A percentile compares a stretch with the other conserved stretches of the same genome.
phyloP scores from a whole-genome alignment of 768 basidiomycete species.

The Amanita rimosa region DNA sequence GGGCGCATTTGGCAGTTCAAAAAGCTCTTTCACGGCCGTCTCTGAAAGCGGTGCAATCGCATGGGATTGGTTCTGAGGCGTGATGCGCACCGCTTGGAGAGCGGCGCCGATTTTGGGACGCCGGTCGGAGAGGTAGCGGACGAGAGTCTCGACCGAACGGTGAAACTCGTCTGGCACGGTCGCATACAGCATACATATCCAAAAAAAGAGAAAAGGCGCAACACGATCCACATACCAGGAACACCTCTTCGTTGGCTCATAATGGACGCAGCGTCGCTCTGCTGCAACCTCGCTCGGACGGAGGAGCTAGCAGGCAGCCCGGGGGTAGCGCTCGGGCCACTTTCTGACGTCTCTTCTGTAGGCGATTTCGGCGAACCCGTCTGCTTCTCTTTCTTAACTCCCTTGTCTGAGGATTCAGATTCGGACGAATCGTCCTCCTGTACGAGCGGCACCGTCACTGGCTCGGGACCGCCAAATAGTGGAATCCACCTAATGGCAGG shows the following conservation, averaged over 20 bases:
- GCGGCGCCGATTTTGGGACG: slow-evolving; percentile 79
- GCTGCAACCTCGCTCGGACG: neutral
- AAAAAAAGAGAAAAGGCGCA: neutral
- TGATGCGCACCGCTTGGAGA: slow-evolving; percentile 57
- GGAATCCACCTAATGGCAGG: slow-evolving; percentile 66
- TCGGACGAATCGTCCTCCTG: slow-evolving; percentile 11
- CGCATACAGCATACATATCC: too few species aligned
- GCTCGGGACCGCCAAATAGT: slow-evolving; percentile 68
- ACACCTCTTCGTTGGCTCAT: slow-evolving; percentile 21
- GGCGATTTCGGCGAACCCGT: neutral
- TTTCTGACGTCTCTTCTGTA: neutral
- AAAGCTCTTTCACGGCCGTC: slow-evolving; percentile 62
- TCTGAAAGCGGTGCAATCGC: slow-evolving; percentile 61
- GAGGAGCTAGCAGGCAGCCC: neutral
- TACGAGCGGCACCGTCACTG: neutral
- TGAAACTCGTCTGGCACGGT: slow-evolving; percentile 39
- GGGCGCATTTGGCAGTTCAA: slow-evolving; percentile 66
- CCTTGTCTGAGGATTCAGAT: slow-evolving; percentile 5
- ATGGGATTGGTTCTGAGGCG: slow-evolving; percentile 56
- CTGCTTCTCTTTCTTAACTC: slow-evolving; percentile 8
- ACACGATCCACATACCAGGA: slow-evolving; percentile 17
- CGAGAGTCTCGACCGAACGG: slow-evolving; percentile 77
- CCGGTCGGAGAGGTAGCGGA: slow-evolving; percentile 81
- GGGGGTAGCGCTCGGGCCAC: neutral
- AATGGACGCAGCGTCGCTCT: slow-evolving; percentile 47